Evolutionary conservation across 2,329 filamentous ascomycete species (phyloP).

Genomic region (Aaosphaeria pasadenensis): DNA sequence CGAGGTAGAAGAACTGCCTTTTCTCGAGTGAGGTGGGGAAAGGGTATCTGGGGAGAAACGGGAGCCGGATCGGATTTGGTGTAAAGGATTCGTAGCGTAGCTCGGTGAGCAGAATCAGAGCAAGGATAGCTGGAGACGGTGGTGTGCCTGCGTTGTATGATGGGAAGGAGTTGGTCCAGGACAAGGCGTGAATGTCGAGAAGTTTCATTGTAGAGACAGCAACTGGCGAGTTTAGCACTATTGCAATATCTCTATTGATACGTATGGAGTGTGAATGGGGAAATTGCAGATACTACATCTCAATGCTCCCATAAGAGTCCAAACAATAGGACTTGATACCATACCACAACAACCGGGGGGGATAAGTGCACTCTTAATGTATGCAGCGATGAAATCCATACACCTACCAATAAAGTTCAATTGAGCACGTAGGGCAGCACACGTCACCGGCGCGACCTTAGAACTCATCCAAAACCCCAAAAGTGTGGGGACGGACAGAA

Average conservation of each 20-base stretch:
- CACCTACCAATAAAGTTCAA: slow-evolving; percentile 13
- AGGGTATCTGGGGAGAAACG: slow-evolving; percentile 25
- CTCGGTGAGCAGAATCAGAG: slow-evolving; percentile 38
- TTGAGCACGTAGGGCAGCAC: slow-evolving; percentile 5
- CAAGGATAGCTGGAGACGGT: slow-evolving; percentile 5
- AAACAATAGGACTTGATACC: not conserved
- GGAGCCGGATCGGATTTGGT: slow-evolving; percentile 38
- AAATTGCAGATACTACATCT: too few species aligned
- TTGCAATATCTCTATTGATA: too few species aligned
- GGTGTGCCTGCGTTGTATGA: slow-evolving; percentile 23
- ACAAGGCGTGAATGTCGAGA: slow-evolving; percentile 41
- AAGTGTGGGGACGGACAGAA: slow-evolving; percentile 6
- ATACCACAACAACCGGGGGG: not conserved
- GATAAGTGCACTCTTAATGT: too few species aligned
- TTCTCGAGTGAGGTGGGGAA: slow-evolving; percentile 32
- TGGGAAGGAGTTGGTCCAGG: slow-evolving; percentile 31
- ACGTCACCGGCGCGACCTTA: slow-evolving; percentile 9
- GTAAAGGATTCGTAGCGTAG: slow-evolving; percentile 44
- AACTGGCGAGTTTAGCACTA: slow-evolving; percentile 13
- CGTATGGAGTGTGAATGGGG: too few species aligned
- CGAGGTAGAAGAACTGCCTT: slow-evolving; percentile 38
- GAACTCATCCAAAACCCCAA: slow-evolving; percentile 7
- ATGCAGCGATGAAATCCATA: too few species aligned
- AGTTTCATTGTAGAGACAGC: slow-evolving; percentile 41
- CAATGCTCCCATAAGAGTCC: too few species aligned